Evolutionary conservation across 2,329 filamentous ascomycete genomes (phyloP), one percentile per base, ranked within the genome.

Genomic region (Aspergillus texensis): DNA sequence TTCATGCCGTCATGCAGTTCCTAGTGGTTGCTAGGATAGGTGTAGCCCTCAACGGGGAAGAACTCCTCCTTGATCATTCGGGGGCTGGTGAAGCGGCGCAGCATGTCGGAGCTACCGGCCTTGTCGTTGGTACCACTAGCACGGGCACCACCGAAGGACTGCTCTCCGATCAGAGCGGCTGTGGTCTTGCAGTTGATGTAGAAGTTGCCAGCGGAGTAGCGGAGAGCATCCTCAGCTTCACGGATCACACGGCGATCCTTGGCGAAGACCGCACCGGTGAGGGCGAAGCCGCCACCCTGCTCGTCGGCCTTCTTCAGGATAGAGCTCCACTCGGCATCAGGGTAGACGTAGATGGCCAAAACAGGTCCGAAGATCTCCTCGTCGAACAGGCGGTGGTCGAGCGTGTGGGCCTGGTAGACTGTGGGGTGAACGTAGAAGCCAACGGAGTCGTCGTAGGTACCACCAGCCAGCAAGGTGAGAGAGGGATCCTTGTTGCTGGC

Each of bases 401-500:
- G 88, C 76, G 90, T 88, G 57, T 83, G 87, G 48, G 91, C 90
- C 64, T 84, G 78, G 82, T 94, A 95, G 73, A 96, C 85, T 64
- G 92, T 94, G 3, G 92, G 92, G 77, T 91, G 84, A 71, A 96
- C 86, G 79, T 87, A 96, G 83, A 89, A 96, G 61, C 92, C 93
- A 76, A 88, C 88, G 67, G 85, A 88, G 63, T 85, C 86, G 76
- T 94, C 91, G 76, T 93, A 89, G 67, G 84, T 89, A 67, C 92
- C 93, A 50, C 92, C 93, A 0, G 85, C 85, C 26, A 96, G 76
- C 2, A 93, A 82, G 74, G 90, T 85, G 21, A 96, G 83, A 62
- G 89, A 86, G 4, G 82, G 77, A 77, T 94, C 92, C 30, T 83
- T 83, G 79, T 91, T 92, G 50, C 91, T 90, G n/a, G 84, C 86